These are phyloP conservation scores for Apiotrichum sp. DNA, from an alignment of 1,284 basidiomycete genomes.

Conservation along the genomic window DNA sequence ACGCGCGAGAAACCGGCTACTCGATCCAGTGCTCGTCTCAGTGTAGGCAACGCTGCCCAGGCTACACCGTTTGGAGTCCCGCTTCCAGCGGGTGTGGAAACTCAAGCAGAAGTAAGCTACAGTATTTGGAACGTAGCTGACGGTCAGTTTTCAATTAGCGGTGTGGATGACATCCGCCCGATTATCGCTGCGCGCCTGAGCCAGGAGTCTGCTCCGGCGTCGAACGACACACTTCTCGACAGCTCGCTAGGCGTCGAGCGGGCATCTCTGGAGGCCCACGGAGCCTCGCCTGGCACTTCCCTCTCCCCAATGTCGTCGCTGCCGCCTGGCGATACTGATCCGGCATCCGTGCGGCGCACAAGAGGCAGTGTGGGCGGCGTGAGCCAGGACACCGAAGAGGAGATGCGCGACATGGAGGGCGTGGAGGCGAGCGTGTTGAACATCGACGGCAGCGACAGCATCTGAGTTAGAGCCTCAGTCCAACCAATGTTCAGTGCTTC, in stretches of 20 bases:
- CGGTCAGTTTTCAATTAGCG: conserved; percentile 5
- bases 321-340: no score
- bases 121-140: not conserved
- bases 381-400: conserved; percentile 1
- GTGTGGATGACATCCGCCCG: conserved; percentile 1
- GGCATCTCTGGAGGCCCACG: no score
- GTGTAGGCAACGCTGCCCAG: not conserved
- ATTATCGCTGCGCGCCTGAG: conserved; percentile 2
- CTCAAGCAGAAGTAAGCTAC: not conserved
- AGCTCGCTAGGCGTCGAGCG: not conserved
- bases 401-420: conserved; percentile 14
- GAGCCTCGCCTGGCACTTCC: no score
- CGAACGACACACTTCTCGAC: not conserved
- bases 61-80: not conserved
- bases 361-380: no score
- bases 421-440: conserved; percentile 12
- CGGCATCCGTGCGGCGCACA: no score
- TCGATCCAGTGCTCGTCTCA: no score
- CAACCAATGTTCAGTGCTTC: no score
- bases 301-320: no score
- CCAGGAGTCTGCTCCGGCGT: not conserved
- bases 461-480: no score
- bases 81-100: not conserved
- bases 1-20: no score
- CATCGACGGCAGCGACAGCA: not conserved